Evolutionary conservation across 345 rosid species (phyloP), one percentile per base, ranked within the genome.

Genomic region (sweet orange (Citrus sinensis)): DNA sequence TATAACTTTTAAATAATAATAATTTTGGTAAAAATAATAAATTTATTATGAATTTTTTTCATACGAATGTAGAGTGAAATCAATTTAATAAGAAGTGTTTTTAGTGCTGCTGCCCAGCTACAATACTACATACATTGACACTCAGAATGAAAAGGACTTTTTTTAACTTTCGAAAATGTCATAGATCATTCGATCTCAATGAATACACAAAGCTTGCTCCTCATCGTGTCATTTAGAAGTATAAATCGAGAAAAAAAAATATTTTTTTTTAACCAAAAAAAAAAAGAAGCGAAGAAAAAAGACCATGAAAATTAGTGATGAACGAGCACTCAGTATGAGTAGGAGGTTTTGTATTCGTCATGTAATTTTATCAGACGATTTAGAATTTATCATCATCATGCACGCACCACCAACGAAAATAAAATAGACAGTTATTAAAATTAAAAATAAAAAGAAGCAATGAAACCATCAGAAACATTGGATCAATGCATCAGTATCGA

Each of bases 111-210:
- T 46, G 5, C 51, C 51, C 17, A 0, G 51, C 51, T 11, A 3
- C 51, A 42, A 10, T 0, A 42, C 49, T 42, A 42, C 14, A 42
- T 42, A 42, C 14, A 42, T 2, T 2, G 51, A 46, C 51, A 46
- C 87, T 87, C 87, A 82, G 83, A 83, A 82, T 87, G 87, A 87
- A 83, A 82, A 87, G 87, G 86, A 87, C 83, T 84, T 30, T 65
- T 39, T 30, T 17, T 4, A 65, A n/a, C 40, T 17, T 4, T 2
- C 14, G 2, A 39, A 40, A 65, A 34, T 79, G 73, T 81, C 85
- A 87, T 29, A 20, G 83, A 81, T 78, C 84, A 34, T 35, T 22
- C 20, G 78, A 81, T 56, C 84, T 82, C 84, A 70, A 63, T 20
- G 2, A 27, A n/a, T 46, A 6, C 24, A 20, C 11, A 3, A 9